Evolutionary conservation across 176 grass and related monocot species (phyloP), one percentile per base, ranked within the genome.

Genomic region (Tillandsia leiboldiana): DNA sequence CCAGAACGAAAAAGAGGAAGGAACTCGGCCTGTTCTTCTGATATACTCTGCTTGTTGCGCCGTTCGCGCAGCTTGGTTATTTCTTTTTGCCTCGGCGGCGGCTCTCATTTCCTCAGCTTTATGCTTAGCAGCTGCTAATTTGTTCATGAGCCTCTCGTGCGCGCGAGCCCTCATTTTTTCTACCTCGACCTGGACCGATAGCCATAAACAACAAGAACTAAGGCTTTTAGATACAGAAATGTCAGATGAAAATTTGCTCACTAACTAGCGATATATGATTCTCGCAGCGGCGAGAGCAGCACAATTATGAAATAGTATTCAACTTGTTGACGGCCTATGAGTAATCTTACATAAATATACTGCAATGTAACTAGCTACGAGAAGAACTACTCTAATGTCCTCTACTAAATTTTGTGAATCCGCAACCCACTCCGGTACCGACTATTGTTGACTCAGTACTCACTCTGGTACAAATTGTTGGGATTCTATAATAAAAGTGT

Each of bases 11-110:
- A 61, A 73, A 0, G 82, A 83, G 9, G 84, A 72, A 2, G 94
- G 95, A 51, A 99, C 67, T 12, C 80, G 57, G 0, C 95, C 95
- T 0, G 95, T 99, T 72, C 86, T 89, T 79, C 87, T 77, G 51
- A 99, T 99, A 63, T 90, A 80, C 3, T 99, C 82, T 11, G 84
- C 95, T 77, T 99, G 90, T 66, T 84, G 88, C 0, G 74, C 82
- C 0, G 90, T 94, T 70, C 72, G 86, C 3, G 82, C 84, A n/a
- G 87, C 95, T 2, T 86, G 83, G 0, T 71, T 79, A 80, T 80
- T 90, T 51, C 80, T 81, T 72, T 79, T 88, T 0, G 68, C 76
- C 70, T 88, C 95, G 0, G 95, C 95, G 0, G 61, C 7, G 0
- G 90, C 87, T 53, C 95, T 82, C 72, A 87, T 90, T 65, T 93